Percentiles rank a stretch among this genome's conserved stretches.
These are phyloP conservation scores for Artomyces pyxidatus DNA, from an alignment of 768 basidiomycete genomes.

Conservation along the genomic window DNA sequence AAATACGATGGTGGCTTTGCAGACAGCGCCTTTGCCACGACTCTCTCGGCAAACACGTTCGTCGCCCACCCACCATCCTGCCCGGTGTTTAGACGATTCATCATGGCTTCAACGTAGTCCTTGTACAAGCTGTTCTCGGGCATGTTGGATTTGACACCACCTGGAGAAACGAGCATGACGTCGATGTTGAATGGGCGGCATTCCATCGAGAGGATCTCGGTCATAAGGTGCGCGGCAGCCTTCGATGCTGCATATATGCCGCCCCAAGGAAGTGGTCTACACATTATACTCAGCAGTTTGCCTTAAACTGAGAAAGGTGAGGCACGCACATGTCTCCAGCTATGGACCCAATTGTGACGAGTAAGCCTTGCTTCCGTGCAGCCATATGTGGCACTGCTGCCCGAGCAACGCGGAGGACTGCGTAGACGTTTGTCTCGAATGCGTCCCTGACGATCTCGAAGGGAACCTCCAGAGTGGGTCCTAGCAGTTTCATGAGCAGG, in stretches of 20 bases:
- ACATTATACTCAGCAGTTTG: constrained; percentile 2
- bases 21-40: constrained; percentile 42
- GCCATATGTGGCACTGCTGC: constrained; percentile 71
- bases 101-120: constrained; percentile 43
- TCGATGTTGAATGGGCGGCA: constrained; percentile 61
- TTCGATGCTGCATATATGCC: constrained; percentile 51
- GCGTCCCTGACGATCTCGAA: constrained; percentile 41
- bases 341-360: constrained; percentile 71
- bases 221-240: constrained; percentile 50
- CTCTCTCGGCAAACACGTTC: constrained; percentile 39
- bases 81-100: constrained; percentile 45
- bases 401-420: constrained; percentile 51
- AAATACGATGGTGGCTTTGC: constrained; percentile 43
- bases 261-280: constrained; percentile 64
- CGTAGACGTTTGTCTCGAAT: constrained; percentile 63
- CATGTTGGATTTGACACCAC: constrained; percentile 59
- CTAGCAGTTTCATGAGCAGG: constrained; percentile 21
- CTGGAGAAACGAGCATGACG: constrained; percentile 64
- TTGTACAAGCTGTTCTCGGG: constrained; percentile 54
- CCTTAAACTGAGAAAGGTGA: neutral
- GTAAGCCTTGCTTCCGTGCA: constrained; percentile 45
- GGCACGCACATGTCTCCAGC: constrained; percentile 48
- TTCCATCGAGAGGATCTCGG: constrained; percentile 66
- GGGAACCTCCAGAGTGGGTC: constrained; percentile 43
- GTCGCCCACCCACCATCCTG: constrained; percentile 45